Conservation (phyloP, 106 monocot genomes). For the Phalaenopsis equestris region DNA sequence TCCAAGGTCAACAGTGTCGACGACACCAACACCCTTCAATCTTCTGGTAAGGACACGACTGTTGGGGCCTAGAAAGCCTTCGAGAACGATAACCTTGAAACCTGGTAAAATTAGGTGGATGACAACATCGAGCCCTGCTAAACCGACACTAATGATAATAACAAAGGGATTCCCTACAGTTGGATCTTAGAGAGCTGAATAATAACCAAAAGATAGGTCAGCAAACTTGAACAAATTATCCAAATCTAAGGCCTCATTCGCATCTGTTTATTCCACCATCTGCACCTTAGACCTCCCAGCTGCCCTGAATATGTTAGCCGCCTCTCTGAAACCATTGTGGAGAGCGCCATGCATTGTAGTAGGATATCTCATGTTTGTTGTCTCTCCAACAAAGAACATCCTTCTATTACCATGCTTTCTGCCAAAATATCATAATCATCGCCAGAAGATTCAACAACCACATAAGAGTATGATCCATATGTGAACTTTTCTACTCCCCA, state of each 20-base stretch:
- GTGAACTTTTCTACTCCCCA: slow-evolving; percentile 88
- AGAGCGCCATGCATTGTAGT: slow-evolving; percentile 97
- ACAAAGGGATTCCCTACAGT: slow-evolving; percentile 28
- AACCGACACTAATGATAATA: slow-evolving; percentile 47
- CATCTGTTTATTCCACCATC: slow-evolving; percentile 3
- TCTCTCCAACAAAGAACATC: slow-evolving; percentile 96
- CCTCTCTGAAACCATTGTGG: slow-evolving; percentile 88
- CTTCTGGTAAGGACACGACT: slow-evolving; percentile 72
- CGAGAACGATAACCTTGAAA: slow-evolving; percentile 68
- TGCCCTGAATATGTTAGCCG: slow-evolving; percentile 67
- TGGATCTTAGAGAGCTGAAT: slow-evolving; percentile 68
- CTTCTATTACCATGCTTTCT: slow-evolving; percentile 63
- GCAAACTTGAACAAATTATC: slow-evolving; percentile 49
- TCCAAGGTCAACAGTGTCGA: slow-evolving; percentile 76
- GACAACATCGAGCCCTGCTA: slow-evolving; percentile 75
- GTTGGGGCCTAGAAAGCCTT: slow-evolving; percentile 71
- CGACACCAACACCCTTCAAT: slow-evolving; percentile 30
- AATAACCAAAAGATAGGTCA: slow-evolving; percentile 47
- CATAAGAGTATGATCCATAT: slow-evolving; percentile 88
- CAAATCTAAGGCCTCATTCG: slow-evolving; percentile 34
- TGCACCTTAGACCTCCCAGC: slow-evolving; percentile 21
- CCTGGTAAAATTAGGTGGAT: slow-evolving; percentile 61
- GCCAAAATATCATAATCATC: slow-evolving; percentile 95
- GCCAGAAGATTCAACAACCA: slow-evolving; percentile 85
- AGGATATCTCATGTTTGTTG: slow-evolving; percentile 82